A percentile compares a stretch with the other conserved stretches of the same genome.
Conservation (phyloP, 495 filamentous ascomycete genomes). For the Aspergillus campestris region DNA sequence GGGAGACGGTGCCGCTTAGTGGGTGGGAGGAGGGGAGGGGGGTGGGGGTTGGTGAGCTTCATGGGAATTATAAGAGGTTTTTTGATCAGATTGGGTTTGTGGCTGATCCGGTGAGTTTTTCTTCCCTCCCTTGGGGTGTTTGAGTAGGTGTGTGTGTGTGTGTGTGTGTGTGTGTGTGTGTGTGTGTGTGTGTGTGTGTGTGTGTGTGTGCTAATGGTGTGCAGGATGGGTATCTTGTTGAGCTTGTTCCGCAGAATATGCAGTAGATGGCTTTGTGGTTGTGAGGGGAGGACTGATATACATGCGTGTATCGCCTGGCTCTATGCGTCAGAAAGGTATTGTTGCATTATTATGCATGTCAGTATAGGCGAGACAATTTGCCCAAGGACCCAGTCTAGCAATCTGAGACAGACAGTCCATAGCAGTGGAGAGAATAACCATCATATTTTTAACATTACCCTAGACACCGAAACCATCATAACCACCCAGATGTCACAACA, state of each 20-base stretch:
- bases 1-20: conserved; percentile 25
- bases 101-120: conserved; percentile 31
- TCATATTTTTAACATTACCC: too few species aligned
- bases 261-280: conserved; percentile 2
- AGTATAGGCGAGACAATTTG: too few species aligned
- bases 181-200: neutral
- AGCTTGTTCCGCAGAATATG: conserved; percentile 18
- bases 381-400: too few species aligned
- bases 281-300: neutral
- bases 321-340: too few species aligned
- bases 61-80: conserved; percentile 26
- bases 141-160: neutral
- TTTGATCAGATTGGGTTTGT: conserved; percentile 35
- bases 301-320: too few species aligned
- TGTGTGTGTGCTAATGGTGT: neutral
- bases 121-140: too few species aligned
- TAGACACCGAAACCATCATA: too few species aligned
- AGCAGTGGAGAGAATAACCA: neutral
- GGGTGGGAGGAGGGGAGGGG: conserved; percentile 29
- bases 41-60: conserved; percentile 25
- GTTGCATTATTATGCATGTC: neutral
- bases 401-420: too few species aligned
- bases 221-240: conserved; percentile 22
- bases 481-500: too few species aligned
- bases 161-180: too few species aligned